These are phyloP conservation scores for Psilocybe cyanescens DNA, from an alignment of 768 basidiomycete genomes.

Conservation along the genomic window DNA sequence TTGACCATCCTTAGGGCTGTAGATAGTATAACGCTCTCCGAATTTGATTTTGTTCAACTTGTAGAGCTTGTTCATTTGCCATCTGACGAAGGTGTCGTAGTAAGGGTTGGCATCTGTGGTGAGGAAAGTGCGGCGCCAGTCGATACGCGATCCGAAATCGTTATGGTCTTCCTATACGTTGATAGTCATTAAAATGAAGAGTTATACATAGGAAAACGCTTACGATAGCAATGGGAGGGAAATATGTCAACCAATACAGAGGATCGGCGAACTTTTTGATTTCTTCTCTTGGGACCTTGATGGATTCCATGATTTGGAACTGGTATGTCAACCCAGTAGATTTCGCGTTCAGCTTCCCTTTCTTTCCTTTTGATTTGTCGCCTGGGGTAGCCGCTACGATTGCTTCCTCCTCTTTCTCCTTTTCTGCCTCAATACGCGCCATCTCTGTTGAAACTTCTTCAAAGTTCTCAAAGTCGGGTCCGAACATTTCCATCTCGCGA, in stretches of 20 bases:
- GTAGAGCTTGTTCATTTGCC: slow-evolving; percentile 96
- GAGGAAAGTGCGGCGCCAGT: slow-evolving; percentile 95
- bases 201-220: slow-evolving; percentile 24
- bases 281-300: slow-evolving; percentile 84
- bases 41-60: slow-evolving; percentile 93
- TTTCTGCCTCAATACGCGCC: slow-evolving; percentile 47
- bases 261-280: slow-evolving; percentile 98
- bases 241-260: slow-evolving; percentile 89
- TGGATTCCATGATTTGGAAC: slow-evolving; percentile 98
- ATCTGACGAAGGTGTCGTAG: slow-evolving; percentile 95
- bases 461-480: slow-evolving; percentile 82
- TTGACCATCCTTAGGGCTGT: slow-evolving; percentile 97
- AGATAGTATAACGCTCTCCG: slow-evolving; percentile 97
- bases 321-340: slow-evolving; percentile 94
- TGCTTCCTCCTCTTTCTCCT: slow-evolving; percentile 49
- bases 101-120: slow-evolving; percentile 97
- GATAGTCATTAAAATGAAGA: neutral
- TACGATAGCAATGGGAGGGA: slow-evolving; percentile 93
- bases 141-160: slow-evolving; percentile 91
- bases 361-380: slow-evolving; percentile 83
- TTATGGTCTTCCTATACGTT: slow-evolving; percentile 64
- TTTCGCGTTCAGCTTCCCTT: slow-evolving; percentile 94
- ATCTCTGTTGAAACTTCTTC: slow-evolving; percentile 49
- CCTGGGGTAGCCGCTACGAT: slow-evolving; percentile 43
- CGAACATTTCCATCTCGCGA: slow-evolving; percentile 96